These are phyloP conservation scores for Metahyphopichia silvanorum DNA, from an alignment of 805 yeast genomes.

Conservation along the genomic window DNA sequence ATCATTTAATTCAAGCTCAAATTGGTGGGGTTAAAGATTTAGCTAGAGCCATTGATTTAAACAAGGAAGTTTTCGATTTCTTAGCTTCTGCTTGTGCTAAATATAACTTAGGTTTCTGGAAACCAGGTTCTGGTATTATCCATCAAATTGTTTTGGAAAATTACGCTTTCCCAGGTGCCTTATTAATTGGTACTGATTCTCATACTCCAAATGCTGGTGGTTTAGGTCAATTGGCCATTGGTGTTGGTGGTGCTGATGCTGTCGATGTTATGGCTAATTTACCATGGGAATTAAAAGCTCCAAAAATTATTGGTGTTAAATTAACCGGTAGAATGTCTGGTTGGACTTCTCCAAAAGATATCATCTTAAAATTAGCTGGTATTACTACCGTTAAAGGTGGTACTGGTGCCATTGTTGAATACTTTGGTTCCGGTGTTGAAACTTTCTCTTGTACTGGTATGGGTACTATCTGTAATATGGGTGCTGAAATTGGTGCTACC, in stretches of 20 bases:
- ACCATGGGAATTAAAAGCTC: constrained; percentile 98
- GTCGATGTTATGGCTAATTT: constrained; percentile 93
- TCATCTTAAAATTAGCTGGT: constrained; percentile 90
- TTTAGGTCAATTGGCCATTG: constrained; percentile 94
- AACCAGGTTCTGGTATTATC: constrained; percentile 97
- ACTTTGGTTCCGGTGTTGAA: constrained; percentile 93
- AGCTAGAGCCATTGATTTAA: constrained; percentile 79
- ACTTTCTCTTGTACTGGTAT: constrained; percentile 95
- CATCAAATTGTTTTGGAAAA: constrained; percentile 96
- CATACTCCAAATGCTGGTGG: constrained; percentile 99
- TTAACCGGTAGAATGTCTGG: constrained; percentile 89
- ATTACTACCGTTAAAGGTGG: constrained; percentile 96
- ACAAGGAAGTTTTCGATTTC: constrained; percentile 94
- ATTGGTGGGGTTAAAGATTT: constrained; percentile 85
- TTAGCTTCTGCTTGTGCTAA: constrained; percentile 86
- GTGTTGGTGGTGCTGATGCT: constrained; percentile 99
- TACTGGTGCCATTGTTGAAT: constrained; percentile 94
- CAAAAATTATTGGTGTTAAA: constrained; percentile 92
- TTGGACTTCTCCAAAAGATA: constrained; percentile 97
- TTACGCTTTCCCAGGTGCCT: constrained; percentile 96
- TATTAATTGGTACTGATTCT: constrained; percentile 95
- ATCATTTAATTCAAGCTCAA: constrained; percentile 95
- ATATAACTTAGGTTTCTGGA: constrained; percentile 98
- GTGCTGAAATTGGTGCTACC: constrained; percentile 99
- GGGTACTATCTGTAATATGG: constrained; percentile 99